These are phyloP conservation scores for Liquidambar formosana DNA, from an alignment of 164 flowering plant species.

Conservation along the genomic window DNA sequence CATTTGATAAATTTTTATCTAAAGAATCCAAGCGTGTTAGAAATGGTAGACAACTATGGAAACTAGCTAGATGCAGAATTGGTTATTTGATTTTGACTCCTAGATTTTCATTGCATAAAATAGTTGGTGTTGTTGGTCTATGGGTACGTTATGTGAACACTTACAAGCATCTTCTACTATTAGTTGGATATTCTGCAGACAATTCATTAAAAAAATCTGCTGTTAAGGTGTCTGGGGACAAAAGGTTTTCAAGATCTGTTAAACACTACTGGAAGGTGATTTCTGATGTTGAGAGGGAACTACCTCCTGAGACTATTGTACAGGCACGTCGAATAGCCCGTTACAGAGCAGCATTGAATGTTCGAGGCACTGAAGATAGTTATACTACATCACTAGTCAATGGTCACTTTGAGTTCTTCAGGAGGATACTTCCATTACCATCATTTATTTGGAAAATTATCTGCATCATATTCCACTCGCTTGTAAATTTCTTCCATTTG, in stretches of 20 bases:
- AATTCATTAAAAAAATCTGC: constrained; percentile 27
- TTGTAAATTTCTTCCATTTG: constrained; percentile 24
- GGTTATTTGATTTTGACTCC: constrained; percentile 32
- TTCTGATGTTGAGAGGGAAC: constrained; percentile 54
- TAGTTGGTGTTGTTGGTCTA: constrained; percentile 37
- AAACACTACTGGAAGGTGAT: constrained; percentile 49
- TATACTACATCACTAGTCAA: constrained; percentile 11
- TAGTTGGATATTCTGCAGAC: constrained; percentile 53
- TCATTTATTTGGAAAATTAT: constrained; percentile 33
- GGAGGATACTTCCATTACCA: constrained; percentile 30
- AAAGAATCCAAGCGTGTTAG: constrained; percentile 40
- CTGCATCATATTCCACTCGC: constrained; percentile 19
- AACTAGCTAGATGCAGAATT: constrained; percentile 51
- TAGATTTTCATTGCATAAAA: constrained; percentile 38
- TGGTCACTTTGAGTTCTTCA: constrained; percentile 15
- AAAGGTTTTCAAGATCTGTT: constrained; percentile 29
- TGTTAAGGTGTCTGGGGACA: constrained; percentile 35
- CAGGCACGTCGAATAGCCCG: constrained; percentile 73
- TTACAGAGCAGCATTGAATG: constrained; percentile 38
- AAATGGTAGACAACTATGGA: constrained; percentile 80
- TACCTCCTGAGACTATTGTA: constrained; percentile 68
- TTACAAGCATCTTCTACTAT: constrained; percentile 51
- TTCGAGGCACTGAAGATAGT: constrained; percentile 19
- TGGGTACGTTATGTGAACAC: constrained; percentile 64
- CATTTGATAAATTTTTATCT: constrained; percentile 25